These are phyloP conservation scores for Cyberlindnera mycetangii DNA, from an alignment of 805 yeast genomes.

Conservation along the genomic window DNA sequence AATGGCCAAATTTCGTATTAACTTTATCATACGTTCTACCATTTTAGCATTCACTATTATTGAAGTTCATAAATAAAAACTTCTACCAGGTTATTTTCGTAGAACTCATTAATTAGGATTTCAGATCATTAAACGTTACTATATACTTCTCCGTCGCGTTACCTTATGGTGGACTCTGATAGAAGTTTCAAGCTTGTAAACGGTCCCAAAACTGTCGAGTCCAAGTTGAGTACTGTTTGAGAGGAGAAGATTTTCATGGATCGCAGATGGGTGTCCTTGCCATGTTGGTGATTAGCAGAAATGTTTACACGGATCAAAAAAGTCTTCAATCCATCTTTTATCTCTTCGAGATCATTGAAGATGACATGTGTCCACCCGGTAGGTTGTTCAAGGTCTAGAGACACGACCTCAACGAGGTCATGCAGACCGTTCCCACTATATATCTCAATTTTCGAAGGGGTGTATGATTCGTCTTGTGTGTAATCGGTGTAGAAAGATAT, in stretches of 20 bases:
- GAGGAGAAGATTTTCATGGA: constrained; percentile 62
- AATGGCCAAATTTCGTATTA: no score
- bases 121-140: no score
- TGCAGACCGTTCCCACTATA: constrained; percentile 78
- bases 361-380: constrained; percentile 74
- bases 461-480: constrained; percentile 81
- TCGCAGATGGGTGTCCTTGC: constrained; percentile 90
- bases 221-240: constrained; percentile 27
- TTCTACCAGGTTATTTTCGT: no score
- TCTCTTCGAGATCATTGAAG: constrained; percentile 33
- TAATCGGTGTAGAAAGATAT: constrained; percentile 72
- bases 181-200: constrained; percentile 25
- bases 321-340: constrained; percentile 59
- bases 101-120: no score
- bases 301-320: constrained; percentile 62
- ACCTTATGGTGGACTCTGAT: constrained; percentile 24
- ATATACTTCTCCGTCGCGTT: not conserved
- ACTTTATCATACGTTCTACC: no score
- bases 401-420: constrained; percentile 66
- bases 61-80: no score
- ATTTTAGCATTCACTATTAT: no score
- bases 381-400: constrained; percentile 59
- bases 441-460: constrained; percentile 69
- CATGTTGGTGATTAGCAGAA: constrained; percentile 84
- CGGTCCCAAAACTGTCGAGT: constrained; percentile 23